phyloP scores from a whole-genome alignment of 768 basidiomycete genomes.

The Amanita pallidorosea region DNA sequence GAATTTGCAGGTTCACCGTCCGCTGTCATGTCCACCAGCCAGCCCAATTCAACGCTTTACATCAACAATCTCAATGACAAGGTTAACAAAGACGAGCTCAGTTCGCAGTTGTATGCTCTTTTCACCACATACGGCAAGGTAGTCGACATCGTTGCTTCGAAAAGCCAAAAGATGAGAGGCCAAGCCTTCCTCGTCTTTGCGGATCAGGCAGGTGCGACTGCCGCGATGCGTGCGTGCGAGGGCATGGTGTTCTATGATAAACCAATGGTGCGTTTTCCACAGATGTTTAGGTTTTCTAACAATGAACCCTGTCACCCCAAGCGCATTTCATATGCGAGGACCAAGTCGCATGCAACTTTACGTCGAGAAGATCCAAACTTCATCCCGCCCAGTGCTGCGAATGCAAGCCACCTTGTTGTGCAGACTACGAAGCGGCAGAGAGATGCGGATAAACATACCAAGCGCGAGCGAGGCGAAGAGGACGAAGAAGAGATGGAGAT shows the following conservation, averaged over 20 bases:
- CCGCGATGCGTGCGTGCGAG: slow-evolving; percentile 87
- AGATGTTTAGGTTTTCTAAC: background rate
- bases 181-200: slow-evolving; percentile 96
- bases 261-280: slow-evolving; percentile 57
- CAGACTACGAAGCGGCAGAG: slow-evolving; percentile 56
- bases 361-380: slow-evolving; percentile 74
- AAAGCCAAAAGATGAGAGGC: slow-evolving; percentile 77
- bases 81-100: slow-evolving; percentile 84
- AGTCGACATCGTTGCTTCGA: slow-evolving; percentile 87
- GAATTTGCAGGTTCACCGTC: background rate
- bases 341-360: slow-evolving; percentile 79
- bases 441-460: slow-evolving; percentile 42
- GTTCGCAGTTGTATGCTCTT: slow-evolving; percentile 70
- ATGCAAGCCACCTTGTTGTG: slow-evolving; percentile 37
- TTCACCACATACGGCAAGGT: slow-evolving; percentile 92
- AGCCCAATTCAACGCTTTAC: slow-evolving; percentile 81
- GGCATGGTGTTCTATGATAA: slow-evolving; percentile 93
- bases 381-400: slow-evolving; percentile 57
- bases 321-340: slow-evolving; percentile 88
- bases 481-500: slow-evolving; percentile 93
- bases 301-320: slow-evolving; percentile 19
- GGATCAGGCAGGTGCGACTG: slow-evolving; percentile 83
- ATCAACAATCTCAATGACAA: slow-evolving; percentile 91
- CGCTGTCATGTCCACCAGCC: background rate
- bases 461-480: slow-evolving; percentile 64